phyloP scores from a whole-genome alignment of 208 protist genomes.

The Leishmania tropica region DNA sequence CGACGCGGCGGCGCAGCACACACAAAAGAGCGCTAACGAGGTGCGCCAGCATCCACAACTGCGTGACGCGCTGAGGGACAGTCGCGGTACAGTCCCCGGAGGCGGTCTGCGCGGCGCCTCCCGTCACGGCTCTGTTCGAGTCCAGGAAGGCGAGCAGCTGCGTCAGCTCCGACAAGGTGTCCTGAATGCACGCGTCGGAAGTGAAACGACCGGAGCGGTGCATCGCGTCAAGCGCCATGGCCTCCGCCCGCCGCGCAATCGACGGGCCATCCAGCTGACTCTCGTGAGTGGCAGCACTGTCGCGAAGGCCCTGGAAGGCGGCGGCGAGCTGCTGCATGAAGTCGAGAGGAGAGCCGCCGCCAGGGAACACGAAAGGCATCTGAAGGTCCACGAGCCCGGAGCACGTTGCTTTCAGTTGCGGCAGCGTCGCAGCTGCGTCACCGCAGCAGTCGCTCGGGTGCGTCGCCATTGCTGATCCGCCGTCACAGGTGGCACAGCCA shows the following conservation, averaged over 20 bases:
- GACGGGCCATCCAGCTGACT: constrained; percentile 10
- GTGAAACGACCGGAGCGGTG: constrained; percentile 5
- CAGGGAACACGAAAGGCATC: background rate
- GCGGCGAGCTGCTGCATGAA: constrained; percentile 26
- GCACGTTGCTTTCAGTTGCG: background rate
- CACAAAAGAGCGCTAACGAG: constrained; percentile 40
- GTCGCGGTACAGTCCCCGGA: constrained; percentile 28
- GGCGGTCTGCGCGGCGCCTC: constrained; percentile 24
- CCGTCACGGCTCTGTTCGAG: constrained; percentile 22
- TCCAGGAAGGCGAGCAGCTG: constrained; percentile 36
- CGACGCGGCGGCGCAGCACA: constrained; percentile 30
- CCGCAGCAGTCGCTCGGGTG: background rate
- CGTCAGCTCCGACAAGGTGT: constrained; percentile 28
- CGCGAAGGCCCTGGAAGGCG: constrained; percentile 18
- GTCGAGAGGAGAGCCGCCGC: constrained; percentile 3
- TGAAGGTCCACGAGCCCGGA: background rate
- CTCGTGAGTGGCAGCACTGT: background rate
- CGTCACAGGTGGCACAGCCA: background rate
- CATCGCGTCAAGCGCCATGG: constrained; percentile 24
- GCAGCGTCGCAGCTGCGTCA: background rate
- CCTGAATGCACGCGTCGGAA: constrained; percentile 33
- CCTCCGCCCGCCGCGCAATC: constrained; percentile 15
- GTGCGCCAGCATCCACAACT: constrained; percentile 45
- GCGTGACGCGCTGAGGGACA: constrained; percentile 34
- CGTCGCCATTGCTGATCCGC: background rate